Base-by-base conservation (phyloP, 352 stramenopile genomes). In the Pythium brassicae region DNA sequence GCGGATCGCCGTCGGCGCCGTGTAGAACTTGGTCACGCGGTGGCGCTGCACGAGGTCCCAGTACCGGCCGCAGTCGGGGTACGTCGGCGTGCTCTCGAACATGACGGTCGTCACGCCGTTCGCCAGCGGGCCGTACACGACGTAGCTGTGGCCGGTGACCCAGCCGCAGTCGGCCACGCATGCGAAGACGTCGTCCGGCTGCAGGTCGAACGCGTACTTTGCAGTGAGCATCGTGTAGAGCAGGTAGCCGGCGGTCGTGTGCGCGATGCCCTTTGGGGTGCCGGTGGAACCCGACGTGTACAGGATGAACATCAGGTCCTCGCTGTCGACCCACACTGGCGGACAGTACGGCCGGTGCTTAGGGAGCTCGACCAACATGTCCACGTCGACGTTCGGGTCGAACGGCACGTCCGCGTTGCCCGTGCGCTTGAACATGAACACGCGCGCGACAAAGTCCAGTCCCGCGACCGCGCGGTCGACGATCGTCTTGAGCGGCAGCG, bases 221-320 rank as follows among this genome's bases (percentile, higher is more conserved):
- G 83, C 89, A 3, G 96, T 99, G 42, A 98, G 69, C 74, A 92
- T 93, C 2, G 93, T 85, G 68, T 97, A 98, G 15, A 98, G 63
- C 26, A 98, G 62, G 69, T 99, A 99, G 2, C 96, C 97, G 17
- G 88, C 97, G 5, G 91, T 98, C 7, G 92, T 97, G 65, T 98
- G 97, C 3, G 97, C 83, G 17, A 99, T 81, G 44, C 97, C 96
- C 88, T 98, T 97, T 26, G 92, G 95, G 53, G 92, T 87, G 40
- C 97, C 97, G 1, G 97, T 99, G 7, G 91, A 98, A 29, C 97
- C 97, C 7, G 86, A 98, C 27, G 97, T 99, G 75, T 99, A 99
- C 44, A 99, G 71, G 61, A 99, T 97, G 68, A 98, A 99, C 51
- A 98, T 82, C 35, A 96, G 68, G 65, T 99, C 96, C 69, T 99